phyloP scores from a whole-genome alignment of 2,329 filamentous ascomycete genomes.

The Microdochium trichocladiopsis region DNA sequence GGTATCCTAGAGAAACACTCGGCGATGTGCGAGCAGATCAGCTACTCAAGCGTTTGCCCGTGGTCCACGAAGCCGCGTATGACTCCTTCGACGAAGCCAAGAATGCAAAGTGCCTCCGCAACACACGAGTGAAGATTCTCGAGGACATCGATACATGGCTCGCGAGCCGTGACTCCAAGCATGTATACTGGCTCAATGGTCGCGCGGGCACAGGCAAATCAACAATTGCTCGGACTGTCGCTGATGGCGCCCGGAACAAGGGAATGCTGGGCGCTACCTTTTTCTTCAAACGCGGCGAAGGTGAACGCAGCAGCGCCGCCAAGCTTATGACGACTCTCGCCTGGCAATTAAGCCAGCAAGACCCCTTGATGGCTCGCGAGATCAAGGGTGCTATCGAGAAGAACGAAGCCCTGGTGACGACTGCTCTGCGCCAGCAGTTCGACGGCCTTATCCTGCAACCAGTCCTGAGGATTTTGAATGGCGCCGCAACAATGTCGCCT shows the following conservation, averaged over 20 bases:
- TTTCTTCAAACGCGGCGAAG: slow-evolving; percentile 36
- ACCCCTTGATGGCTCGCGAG: slow-evolving; percentile 17
- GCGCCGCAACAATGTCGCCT: neutral
- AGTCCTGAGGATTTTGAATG: slow-evolving; percentile 7
- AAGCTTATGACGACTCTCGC: slow-evolving; percentile 33
- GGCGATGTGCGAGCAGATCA: neutral
- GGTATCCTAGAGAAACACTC: neutral
- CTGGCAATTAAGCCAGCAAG: slow-evolving; percentile 17
- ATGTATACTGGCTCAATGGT: slow-evolving; percentile 28
- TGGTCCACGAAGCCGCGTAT: slow-evolving; percentile 13
- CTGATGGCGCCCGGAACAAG: slow-evolving; percentile 3
- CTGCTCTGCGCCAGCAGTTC: slow-evolving; percentile 28
- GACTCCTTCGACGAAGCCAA: slow-evolving; percentile 25
- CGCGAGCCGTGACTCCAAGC: slow-evolving; percentile 7
- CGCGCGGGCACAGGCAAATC: slow-evolving; percentile 33
- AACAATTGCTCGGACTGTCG: slow-evolving; percentile 26
- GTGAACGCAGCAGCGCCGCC: slow-evolving; percentile 23
- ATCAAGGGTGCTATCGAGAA: slow-evolving; percentile 21
- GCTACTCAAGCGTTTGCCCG: neutral
- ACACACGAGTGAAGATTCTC: slow-evolving; percentile 23
- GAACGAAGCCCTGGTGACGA: slow-evolving; percentile 18
- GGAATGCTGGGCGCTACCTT: slow-evolving; percentile 20
- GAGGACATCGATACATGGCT: slow-evolving; percentile 20
- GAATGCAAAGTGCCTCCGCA: slow-evolving; percentile 19
- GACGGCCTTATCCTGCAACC: slow-evolving; percentile 29